These are phyloP conservation scores for Solanum piurae DNA, from an alignment of 257 asterid species.

Conservation along the genomic window DNA sequence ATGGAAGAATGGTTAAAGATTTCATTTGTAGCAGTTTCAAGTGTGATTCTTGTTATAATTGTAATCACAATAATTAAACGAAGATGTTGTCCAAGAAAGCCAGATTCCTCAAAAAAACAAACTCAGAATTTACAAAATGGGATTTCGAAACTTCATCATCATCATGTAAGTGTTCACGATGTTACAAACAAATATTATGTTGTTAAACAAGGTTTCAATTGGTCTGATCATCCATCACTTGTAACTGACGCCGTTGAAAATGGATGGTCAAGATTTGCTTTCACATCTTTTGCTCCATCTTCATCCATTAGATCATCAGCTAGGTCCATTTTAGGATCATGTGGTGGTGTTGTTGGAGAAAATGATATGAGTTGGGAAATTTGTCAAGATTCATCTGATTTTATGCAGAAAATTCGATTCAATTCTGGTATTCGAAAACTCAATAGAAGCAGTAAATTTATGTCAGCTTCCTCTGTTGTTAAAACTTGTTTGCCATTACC, in stretches of 20 bases:
- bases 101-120: background rate
- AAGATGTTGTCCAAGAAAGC: constrained; percentile 1
- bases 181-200: constrained; percentile 21
- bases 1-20: constrained; percentile 37
- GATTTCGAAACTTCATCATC: constrained; percentile 39
- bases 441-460: background rate
- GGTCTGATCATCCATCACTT: constrained; percentile 79
- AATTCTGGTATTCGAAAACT: constrained; percentile 20
- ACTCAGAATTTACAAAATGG: constrained; percentile 31
- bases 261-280: constrained; percentile 87
- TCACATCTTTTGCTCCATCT: constrained; percentile 29
- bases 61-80: constrained; percentile 16
- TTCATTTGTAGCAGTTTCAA: constrained; percentile 18
- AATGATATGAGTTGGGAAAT: constrained; percentile 69
- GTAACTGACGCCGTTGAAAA: constrained; percentile 85
- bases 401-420: constrained; percentile 67
- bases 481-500: constrained; percentile 69
- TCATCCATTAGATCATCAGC: constrained; percentile 44
- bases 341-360: constrained; percentile 22
- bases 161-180: constrained; percentile 46
- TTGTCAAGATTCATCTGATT: constrained; percentile 76
- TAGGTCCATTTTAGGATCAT: constrained; percentile 34
- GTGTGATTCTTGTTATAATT: constrained; percentile 9
- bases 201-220: constrained; percentile 49
- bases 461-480: constrained; percentile 34